A percentile compares a stretch with the other conserved stretches of the same genome.
Evolutionary conservation across 345 rosid species (phyloP).

Genomic region (Populus euphratica): DNA sequence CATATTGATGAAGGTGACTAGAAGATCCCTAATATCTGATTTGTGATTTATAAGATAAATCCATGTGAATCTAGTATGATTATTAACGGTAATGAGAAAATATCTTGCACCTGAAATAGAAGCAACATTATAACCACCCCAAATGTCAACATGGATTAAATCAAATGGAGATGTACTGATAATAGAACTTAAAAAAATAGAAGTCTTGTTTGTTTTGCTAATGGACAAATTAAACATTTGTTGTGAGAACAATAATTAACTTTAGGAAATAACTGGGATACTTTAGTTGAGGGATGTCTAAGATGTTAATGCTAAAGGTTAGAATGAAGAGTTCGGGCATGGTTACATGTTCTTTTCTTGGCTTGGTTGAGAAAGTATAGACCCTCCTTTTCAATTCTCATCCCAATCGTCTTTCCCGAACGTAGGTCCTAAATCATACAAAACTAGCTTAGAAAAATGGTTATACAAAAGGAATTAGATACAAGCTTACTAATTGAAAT

Average conservation of each 20-base stretch:
- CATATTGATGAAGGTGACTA: background rate
- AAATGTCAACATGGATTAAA: conserved; percentile 11
- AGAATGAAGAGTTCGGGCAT: no score
- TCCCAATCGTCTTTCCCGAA: conserved; percentile 1
- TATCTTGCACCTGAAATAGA: background rate
- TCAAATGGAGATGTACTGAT: background rate
- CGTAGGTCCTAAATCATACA: background rate
- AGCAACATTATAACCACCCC: background rate
- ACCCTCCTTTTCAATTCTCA: background rate
- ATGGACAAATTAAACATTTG: background rate
- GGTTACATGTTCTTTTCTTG: no score
- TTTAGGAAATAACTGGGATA: background rate
- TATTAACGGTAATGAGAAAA: conserved; percentile 4
- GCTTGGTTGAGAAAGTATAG: background rate
- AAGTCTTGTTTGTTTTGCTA: background rate
- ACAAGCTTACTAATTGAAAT: background rate
- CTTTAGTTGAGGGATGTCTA: background rate
- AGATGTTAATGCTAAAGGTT: background rate
- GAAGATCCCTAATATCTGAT: background rate
- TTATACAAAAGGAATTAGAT: no score
- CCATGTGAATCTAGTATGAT: background rate
- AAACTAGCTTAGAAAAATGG: background rate
- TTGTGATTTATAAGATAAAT: background rate
- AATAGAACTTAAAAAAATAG: background rate
- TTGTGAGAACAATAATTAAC: background rate